These are phyloP conservation scores for Epichloe elymi DNA, from an alignment of 2,329 filamentous ascomycete genomes.

Conservation along the genomic window DNA sequence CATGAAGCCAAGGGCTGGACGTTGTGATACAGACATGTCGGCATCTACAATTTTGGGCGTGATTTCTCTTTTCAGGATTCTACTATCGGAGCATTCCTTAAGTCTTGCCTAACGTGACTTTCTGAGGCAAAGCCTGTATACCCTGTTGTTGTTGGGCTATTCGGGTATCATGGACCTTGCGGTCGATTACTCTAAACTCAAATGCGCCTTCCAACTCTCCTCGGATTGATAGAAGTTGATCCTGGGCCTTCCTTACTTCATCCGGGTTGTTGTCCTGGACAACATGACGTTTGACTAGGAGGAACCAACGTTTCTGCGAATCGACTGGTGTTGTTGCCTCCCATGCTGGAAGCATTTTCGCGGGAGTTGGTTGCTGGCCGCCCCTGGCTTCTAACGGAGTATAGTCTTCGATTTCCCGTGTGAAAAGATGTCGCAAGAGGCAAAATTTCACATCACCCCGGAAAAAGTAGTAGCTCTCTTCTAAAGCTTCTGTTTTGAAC, in stretches of 20 bases:
- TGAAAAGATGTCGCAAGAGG: slow-evolving; percentile 34
- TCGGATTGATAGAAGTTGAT: slow-evolving; percentile 33
- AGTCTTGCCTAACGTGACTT: slow-evolving; percentile 21
- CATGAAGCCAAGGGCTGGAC: too few species aligned
- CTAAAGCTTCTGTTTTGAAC: slow-evolving; percentile 39
- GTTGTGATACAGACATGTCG: too few species aligned
- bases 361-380: slow-evolving; percentile 8
- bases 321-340: slow-evolving; percentile 35
- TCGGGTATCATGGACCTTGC: slow-evolving; percentile 40
- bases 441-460: slow-evolving; percentile 41
- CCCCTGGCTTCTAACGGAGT: slow-evolving; percentile 18
- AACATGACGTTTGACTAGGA: slow-evolving; percentile 40
- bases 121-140: slow-evolving; percentile 25
- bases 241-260: slow-evolving; percentile 40
- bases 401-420: slow-evolving; percentile 20
- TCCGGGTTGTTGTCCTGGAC: slow-evolving; percentile 44
- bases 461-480: slow-evolving; percentile 41
- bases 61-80: too few species aligned
- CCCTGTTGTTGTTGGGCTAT: slow-evolving; percentile 25
- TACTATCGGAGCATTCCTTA: slow-evolving; percentile 5
- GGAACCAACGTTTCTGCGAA: slow-evolving; percentile 37
- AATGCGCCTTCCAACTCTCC: slow-evolving; percentile 38
- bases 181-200: slow-evolving; percentile 37
- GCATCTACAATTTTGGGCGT: too few species aligned
- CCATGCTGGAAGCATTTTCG: slow-evolving; percentile 29